Percentiles rank a stretch among this genome's conserved stretches.
These are phyloP conservation scores for Penicillium antarcticum DNA, from an alignment of 495 filamentous ascomycete genomes.

Conservation along the genomic window DNA sequence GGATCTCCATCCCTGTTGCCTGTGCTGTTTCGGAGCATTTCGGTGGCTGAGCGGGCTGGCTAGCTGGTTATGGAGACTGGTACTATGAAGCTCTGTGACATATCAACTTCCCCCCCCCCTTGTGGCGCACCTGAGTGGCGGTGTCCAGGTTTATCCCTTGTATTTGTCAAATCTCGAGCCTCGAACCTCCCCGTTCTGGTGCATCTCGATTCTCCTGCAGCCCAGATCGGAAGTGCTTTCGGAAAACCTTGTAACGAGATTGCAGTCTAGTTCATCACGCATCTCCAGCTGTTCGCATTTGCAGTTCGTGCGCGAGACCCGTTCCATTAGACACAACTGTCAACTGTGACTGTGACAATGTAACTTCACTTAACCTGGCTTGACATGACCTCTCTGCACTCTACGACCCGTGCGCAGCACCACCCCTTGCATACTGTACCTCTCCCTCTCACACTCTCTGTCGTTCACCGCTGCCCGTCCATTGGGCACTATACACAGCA, in stretches of 20 bases:
- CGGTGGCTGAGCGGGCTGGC: constrained; percentile 14
- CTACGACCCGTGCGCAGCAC: constrained; percentile 11
- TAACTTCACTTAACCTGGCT: too few relatives aligned
- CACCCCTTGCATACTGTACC: constrained; percentile 21
- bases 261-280: constrained; percentile 17
- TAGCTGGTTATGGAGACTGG: constrained; percentile 2
- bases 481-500: constrained; percentile 5
- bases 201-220: constrained; percentile 16
- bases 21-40: constrained; percentile 13
- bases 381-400: background rate
- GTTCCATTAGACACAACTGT: background rate
- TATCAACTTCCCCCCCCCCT: constrained; percentile 2
- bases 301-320: background rate
- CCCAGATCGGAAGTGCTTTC: constrained; percentile 23
- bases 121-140: constrained; percentile 20
- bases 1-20: constrained; percentile 6
- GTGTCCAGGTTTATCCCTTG: background rate
- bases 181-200: background rate
- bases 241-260: constrained; percentile 12
- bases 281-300: background rate
- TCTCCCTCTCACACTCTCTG: constrained; percentile 2
- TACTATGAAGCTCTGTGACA: constrained; percentile 13
- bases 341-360: too few relatives aligned
- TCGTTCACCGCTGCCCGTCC: background rate
- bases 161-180: too few relatives aligned